Percentiles rank a stretch among this genome's conserved stretches.
phyloP scores from a whole-genome alignment of 352 stramenopile genomes.

The Elongisporangium undulatum region DNA sequence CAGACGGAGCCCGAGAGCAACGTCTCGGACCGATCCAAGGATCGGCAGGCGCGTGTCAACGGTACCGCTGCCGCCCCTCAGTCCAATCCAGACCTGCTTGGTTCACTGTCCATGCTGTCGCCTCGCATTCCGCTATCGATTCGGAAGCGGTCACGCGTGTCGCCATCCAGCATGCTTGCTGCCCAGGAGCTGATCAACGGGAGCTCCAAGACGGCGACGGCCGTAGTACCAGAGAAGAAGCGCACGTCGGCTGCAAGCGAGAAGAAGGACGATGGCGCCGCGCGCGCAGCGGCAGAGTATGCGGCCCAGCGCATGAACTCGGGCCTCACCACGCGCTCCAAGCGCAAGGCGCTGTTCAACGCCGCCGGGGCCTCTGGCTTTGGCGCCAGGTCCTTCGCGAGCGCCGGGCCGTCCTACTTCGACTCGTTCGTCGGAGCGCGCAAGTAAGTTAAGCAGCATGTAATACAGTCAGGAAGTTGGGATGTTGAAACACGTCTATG shows the following conservation, averaged over 20 bases:
- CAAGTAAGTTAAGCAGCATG: neutral
- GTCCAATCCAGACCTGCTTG: neutral
- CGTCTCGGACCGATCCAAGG: neutral
- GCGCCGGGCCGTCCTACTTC: constrained; percentile 32
- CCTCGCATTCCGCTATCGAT: constrained; percentile 11
- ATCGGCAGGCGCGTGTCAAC: neutral
- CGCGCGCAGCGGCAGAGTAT: constrained; percentile 7
- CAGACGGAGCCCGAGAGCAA: neutral
- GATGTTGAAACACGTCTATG: constrained; percentile 4
- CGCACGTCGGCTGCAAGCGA: neutral
- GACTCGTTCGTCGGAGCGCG: constrained; percentile 51
- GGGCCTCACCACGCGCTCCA: constrained; percentile 24
- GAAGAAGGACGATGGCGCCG: neutral
- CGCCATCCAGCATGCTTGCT: neutral
- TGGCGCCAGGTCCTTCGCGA: neutral
- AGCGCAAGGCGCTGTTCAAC: constrained; percentile 38
- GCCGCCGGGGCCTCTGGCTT: neutral
- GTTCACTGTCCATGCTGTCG: neutral
- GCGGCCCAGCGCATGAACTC: constrained; percentile 34
- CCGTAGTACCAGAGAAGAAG: neutral
- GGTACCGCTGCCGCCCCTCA: no score
- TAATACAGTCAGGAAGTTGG: neutral
- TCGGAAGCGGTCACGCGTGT: constrained; percentile 5
- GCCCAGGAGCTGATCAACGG: neutral
- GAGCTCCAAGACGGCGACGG: neutral